Conservation (phyloP, 257 asterid genomes). For the Rubia yunnanensis region DNA sequence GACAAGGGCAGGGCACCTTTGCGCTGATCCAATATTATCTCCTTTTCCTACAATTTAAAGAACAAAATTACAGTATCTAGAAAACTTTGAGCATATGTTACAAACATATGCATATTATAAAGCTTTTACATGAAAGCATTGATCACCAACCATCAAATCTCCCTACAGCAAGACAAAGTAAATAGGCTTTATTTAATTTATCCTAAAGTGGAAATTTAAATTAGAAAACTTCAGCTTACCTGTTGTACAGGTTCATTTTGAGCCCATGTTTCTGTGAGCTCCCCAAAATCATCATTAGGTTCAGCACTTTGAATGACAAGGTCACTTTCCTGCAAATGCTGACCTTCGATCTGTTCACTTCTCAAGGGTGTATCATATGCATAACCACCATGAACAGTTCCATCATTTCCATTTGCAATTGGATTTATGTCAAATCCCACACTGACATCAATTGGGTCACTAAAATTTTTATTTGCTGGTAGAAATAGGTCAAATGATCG, state of each 20-base stretch:
- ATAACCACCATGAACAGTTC: constrained; percentile 17
- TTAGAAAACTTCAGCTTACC: constrained; percentile 3
- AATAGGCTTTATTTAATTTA: not conserved
- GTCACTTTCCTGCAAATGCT: constrained; percentile 18
- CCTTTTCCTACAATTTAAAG: constrained; percentile 35
- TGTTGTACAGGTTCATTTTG: constrained; percentile 1
- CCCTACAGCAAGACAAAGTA: constrained; percentile 22
- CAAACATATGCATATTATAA: not conserved
- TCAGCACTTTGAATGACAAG: constrained; percentile 11
- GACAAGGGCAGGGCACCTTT: constrained; percentile 53
- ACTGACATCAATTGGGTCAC: constrained; percentile 23
- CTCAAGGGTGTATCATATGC: constrained; percentile 20
- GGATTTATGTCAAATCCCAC: constrained; percentile 25
- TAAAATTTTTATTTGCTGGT: constrained; percentile 23
- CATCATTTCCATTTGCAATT: constrained; percentile 9
- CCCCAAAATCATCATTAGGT: constrained; percentile 13
- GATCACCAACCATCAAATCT: constrained; percentile 17
- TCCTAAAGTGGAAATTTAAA: not conserved
- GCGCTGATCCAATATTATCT: constrained; percentile 23
- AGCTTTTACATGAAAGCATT: not conserved
- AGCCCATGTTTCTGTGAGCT: constrained; percentile 3
- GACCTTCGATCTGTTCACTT: constrained; percentile 23
- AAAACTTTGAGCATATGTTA: not conserved
- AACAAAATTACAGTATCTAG: not conserved
- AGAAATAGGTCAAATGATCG: constrained; percentile 35